Percentiles rank a stretch among this genome's conserved stretches.
These are phyloP conservation scores for Ailanthus altissimus DNA, from an alignment of 345 rosid species.

Conservation along the genomic window DNA sequence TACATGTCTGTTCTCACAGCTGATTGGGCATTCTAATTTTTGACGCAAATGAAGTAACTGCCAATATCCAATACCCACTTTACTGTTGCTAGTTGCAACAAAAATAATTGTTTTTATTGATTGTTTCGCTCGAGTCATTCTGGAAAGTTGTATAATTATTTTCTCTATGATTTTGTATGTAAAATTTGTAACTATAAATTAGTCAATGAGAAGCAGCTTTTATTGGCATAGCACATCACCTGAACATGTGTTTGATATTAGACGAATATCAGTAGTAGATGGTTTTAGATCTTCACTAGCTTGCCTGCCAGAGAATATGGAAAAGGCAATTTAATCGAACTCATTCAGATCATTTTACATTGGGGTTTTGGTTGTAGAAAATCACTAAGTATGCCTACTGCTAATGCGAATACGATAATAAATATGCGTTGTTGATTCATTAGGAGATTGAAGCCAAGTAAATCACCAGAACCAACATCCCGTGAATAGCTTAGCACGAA, in stretches of 20 bases:
- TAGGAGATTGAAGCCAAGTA: too few species aligned
- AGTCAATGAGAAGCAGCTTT: slow-evolving; percentile 43
- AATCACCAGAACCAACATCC: too few species aligned
- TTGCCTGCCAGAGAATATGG: background rate
- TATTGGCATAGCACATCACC: background rate
- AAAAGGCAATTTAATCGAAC: background rate
- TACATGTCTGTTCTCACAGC: slow-evolving; percentile 39
- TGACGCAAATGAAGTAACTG: slow-evolving; percentile 23
- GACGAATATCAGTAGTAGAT: background rate
- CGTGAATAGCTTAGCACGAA: too few species aligned
- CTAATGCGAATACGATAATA: too few species aligned
- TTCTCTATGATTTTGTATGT: slow-evolving; percentile 45
- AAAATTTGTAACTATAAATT: slow-evolving; percentile 39
- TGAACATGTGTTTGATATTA: background rate
- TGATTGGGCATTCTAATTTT: slow-evolving; percentile 29
- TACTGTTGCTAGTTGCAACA: slow-evolving; percentile 4
- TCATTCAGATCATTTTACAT: background rate
- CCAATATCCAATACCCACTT: slow-evolving; percentile 4
- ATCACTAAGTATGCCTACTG: too few species aligned
- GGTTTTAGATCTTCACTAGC: background rate
- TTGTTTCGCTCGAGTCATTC: background rate
- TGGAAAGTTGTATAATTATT: slow-evolving; percentile 35
- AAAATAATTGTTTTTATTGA: slow-evolving; percentile 18
- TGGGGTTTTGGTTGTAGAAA: too few species aligned
- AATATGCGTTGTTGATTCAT: too few species aligned